Percentiles rank a stretch among this genome's conserved stretches.
Conservation (phyloP, 352 stramenopile genomes). For the Phytopythium chamaehyphon region DNA sequence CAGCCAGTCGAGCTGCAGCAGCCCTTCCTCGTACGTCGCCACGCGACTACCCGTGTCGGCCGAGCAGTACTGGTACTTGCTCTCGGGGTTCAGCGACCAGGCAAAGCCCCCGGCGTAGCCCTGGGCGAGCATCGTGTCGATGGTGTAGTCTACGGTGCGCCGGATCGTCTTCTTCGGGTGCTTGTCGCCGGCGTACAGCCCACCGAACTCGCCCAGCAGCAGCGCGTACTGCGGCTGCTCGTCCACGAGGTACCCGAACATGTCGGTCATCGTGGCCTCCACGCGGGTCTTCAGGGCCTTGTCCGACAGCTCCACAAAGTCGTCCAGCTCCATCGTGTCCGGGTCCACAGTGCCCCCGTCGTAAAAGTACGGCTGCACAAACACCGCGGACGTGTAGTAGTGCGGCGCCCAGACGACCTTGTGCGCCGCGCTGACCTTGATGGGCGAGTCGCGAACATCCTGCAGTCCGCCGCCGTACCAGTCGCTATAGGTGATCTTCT, state of each 20-base stretch:
- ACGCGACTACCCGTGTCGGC: conserved; percentile 17
- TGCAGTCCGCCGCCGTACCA: conserved; percentile 39
- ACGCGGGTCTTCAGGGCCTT: conserved; percentile 13
- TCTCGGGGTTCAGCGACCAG: conserved; percentile 74
- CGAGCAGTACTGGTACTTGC: conserved; percentile 61
- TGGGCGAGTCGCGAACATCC: conserved; percentile 10
- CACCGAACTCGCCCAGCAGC: conserved; percentile 65
- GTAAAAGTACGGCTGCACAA: conserved; percentile 27
- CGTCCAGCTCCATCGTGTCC: conserved; percentile 4
- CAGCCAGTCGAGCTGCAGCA: conserved; percentile 59
- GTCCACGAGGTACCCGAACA: conserved; percentile 43
- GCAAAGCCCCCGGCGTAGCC: conserved; percentile 60
- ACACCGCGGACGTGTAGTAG: conserved; percentile 33
- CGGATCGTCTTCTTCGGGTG: conserved; percentile 58
- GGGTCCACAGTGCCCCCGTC: conserved; percentile 13
- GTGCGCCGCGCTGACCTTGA: conserved; percentile 9
- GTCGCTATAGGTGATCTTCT: conserved; percentile 25
- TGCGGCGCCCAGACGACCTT: conserved; percentile 35
- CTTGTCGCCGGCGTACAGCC: conserved; percentile 48
- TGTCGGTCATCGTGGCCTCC: conserved; percentile 27
- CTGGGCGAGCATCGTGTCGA: conserved; percentile 46
- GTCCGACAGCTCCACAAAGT: conserved; percentile 29
- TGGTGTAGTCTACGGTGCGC: conserved; percentile 53
- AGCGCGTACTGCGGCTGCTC: conserved; percentile 39
- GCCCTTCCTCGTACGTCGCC: conserved; percentile 40